These are phyloP conservation scores for Trametes sp. DNA, from an alignment of 1,284 basidiomycete genomes.

Conservation along the genomic window DNA sequence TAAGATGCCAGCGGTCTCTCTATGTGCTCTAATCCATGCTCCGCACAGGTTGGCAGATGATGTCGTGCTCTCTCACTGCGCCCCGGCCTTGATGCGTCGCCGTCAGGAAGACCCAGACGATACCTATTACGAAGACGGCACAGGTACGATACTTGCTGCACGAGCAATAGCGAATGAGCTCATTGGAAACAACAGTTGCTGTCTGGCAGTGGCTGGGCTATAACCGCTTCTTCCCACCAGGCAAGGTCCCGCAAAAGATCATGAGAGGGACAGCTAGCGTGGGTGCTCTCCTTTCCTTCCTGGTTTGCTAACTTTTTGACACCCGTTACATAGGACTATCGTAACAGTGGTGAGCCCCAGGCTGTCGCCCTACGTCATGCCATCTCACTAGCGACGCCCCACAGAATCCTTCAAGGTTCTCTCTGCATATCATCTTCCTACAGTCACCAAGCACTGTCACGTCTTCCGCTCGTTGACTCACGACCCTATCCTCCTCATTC, in stretches of 20 bases:
- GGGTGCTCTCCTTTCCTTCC: constrained; percentile 35
- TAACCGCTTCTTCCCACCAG: constrained; percentile 68
- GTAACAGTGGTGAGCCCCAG: constrained; percentile 63
- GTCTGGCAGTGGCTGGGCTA: constrained; percentile 74
- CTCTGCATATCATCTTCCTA: constrained; percentile 55
- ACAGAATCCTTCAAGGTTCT: constrained; percentile 71
- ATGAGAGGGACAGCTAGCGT: constrained; percentile 69
- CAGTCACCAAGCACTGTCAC: constrained; percentile 49
- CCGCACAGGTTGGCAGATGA: constrained; percentile 63
- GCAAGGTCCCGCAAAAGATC: constrained; percentile 47
- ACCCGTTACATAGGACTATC: constrained; percentile 63
- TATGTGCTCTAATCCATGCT: background rate
- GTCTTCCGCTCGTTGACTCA: constrained; percentile 53
- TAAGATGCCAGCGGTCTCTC: constrained; percentile 32
- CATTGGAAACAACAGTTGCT: constrained; percentile 45
- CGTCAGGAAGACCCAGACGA: constrained; percentile 36
- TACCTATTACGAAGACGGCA: constrained; percentile 45
- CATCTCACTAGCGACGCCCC: background rate
- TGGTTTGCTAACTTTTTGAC: background rate
- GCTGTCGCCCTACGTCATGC: background rate
- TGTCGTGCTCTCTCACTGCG: constrained; percentile 65
- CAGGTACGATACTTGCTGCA: constrained; percentile 20
- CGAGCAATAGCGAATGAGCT: background rate
- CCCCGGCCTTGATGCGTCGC: constrained; percentile 59
- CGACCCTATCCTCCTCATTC: constrained; percentile 60